Evolutionary conservation across 305 asterid species (phyloP).

Genomic region (Fraxinus sp.): DNA sequence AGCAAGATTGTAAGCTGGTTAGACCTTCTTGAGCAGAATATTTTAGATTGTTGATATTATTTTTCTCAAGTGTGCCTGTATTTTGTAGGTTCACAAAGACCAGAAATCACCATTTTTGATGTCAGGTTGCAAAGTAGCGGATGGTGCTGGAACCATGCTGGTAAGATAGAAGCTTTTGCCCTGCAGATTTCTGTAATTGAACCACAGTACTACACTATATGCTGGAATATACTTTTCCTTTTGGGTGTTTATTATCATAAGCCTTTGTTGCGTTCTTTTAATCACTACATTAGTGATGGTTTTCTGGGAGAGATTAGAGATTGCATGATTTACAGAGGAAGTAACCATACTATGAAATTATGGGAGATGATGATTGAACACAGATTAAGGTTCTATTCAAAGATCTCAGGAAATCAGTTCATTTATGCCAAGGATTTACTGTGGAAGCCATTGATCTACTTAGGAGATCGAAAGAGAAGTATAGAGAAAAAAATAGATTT

Average conservation of each 20-base stretch:
- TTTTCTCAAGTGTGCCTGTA: slow-evolving; percentile 25
- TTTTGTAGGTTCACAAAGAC: slow-evolving; percentile 70
- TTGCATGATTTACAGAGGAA: not conserved
- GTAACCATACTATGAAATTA: not conserved
- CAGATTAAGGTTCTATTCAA: not conserved
- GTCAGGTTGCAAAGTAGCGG: slow-evolving; percentile 99
- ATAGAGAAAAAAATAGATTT: not conserved
- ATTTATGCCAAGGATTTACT: not conserved
- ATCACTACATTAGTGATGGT: not conserved
- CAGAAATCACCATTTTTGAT: slow-evolving; percentile 76
- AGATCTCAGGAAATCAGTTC: not conserved
- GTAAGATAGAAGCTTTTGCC: slow-evolving; percentile 39
- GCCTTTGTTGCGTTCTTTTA: not conserved
- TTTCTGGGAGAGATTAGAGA: not conserved
- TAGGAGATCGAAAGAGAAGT: not conserved
- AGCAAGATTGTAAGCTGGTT: slow-evolving; percentile 91
- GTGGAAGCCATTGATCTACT: not conserved
- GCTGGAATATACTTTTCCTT: not conserved
- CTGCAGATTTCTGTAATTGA: slow-evolving; percentile 14
- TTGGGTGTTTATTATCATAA: not conserved
- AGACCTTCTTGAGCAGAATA: slow-evolving; percentile 30
- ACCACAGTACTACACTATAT: not conserved
- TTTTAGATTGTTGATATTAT: slow-evolving; percentile 25
- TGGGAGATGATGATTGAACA: not conserved
- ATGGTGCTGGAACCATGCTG: slow-evolving; percentile 95